Percentiles rank a stretch among this genome's conserved stretches.
Conservation (phyloP, 257 asterid species). For the Solanum arcanum region DNA sequence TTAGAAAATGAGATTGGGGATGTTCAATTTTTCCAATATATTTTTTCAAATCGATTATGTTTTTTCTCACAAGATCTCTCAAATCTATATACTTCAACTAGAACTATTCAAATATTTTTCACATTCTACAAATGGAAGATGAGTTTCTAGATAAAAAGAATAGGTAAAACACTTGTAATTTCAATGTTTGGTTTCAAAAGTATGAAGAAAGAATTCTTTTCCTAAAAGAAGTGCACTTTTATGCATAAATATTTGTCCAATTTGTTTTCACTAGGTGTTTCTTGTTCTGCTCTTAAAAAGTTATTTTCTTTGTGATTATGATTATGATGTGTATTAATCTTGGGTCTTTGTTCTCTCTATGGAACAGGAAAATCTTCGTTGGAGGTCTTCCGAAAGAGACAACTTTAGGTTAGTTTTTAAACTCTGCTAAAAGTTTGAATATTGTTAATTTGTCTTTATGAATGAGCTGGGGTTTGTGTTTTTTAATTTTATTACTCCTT, state of each 20-base stretch:
- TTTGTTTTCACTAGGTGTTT: background rate
- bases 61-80: no score
- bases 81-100: no score
- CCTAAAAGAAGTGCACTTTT: background rate
- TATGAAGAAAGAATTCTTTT: background rate
- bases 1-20: no score
- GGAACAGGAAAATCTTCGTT: slow-evolving; percentile 66
- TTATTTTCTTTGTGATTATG: background rate
- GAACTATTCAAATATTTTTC: no score
- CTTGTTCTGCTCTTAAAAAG: background rate
- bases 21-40: no score
- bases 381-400: slow-evolving; percentile 90
- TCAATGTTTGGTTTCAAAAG: background rate
- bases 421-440: background rate
- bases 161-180: no score
- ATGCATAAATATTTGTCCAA: background rate
- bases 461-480: background rate
- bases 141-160: no score
- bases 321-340: background rate
- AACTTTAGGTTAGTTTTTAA: slow-evolving; percentile 42
- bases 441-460: background rate
- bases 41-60: no score
- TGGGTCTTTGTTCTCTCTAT: background rate
- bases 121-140: no score
- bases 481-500: background rate